A percentile compares a stretch with the other conserved stretches of the same genome.
Conservation (phyloP, 805 yeast species). For the Cyberlindnera amylophila region DNA sequence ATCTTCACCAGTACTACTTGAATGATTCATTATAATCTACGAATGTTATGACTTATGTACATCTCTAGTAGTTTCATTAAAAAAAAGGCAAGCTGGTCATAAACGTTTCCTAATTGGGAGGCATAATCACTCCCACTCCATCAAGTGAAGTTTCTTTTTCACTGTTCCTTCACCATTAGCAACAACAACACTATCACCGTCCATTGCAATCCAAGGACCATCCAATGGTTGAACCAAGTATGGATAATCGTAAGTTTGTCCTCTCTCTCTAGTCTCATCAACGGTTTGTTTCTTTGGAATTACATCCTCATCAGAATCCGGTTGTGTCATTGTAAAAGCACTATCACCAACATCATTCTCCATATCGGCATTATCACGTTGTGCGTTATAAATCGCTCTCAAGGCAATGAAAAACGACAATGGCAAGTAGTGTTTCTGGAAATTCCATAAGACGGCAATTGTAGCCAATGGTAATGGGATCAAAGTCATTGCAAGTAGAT, state of each 20-base stretch:
- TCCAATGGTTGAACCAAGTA: constrained; percentile 64
- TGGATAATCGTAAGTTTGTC: constrained; percentile 76
- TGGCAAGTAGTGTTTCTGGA: constrained; percentile 77
- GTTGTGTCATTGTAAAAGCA: constrained; percentile 13
- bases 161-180: constrained; percentile 42
- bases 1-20: not conserved
- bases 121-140: constrained; percentile 39
- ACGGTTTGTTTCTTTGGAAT: constrained; percentile 46
- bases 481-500: constrained; percentile 63
- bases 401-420: constrained; percentile 82
- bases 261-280: constrained; percentile 72
- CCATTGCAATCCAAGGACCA: constrained; percentile 80
- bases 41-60: too few species aligned
- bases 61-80: too few species aligned
- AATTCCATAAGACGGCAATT: constrained; percentile 66
- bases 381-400: constrained; percentile 59
- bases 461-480: constrained; percentile 76
- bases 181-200: constrained; percentile 49
- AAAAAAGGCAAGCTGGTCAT: not conserved
- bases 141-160: constrained; percentile 32
- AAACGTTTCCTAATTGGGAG: not conserved
- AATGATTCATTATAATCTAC: too few species aligned
- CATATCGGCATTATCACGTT: constrained; percentile 30
- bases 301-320: constrained; percentile 4
- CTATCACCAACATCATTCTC: constrained; percentile 24